phyloP scores from a whole-genome alignment of 1,139 yeast genomes.

The Torulaspora globosa region DNA sequence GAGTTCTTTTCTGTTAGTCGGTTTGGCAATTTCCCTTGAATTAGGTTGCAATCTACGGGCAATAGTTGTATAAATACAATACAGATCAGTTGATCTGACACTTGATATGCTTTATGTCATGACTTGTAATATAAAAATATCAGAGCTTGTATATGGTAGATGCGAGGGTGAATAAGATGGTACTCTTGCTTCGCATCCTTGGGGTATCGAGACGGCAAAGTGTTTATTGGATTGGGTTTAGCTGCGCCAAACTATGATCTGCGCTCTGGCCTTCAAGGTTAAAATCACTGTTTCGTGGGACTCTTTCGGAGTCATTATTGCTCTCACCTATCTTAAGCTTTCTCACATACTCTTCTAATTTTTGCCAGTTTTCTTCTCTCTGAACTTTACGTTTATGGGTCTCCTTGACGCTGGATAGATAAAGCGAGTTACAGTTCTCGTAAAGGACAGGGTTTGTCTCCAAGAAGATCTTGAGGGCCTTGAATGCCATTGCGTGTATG shows the following conservation, averaged over 20 bases:
- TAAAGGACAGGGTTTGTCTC: constrained; percentile 88
- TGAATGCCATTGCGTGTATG: constrained; percentile 84
- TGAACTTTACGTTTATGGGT: constrained; percentile 40
- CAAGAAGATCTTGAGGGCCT: constrained; percentile 87
- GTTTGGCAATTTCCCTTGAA: neutral
- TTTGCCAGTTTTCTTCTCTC: constrained; percentile 71
- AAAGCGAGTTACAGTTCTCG: constrained; percentile 85
- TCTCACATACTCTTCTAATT: constrained; percentile 60
- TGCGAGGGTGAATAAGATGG: neutral
- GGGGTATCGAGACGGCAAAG: neutral
- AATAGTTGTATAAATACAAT: neutral
- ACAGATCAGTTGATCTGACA: neutral
- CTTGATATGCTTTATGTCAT: constrained; percentile 1
- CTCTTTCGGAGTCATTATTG: neutral
- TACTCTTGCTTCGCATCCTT: neutral
- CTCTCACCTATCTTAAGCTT: constrained; percentile 34
- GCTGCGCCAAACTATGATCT: neutral
- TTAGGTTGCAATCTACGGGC: neutral
- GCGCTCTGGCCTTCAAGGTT: neutral
- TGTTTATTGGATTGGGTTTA: constrained; percentile 5
- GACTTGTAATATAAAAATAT: neutral
- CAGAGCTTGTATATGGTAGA: constrained; percentile 1
- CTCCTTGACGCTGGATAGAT: constrained; percentile 46
- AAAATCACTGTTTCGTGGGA: neutral
- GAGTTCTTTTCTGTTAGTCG: neutral